Base-by-base conservation (phyloP, 352 stramenopile species). In the Globisporangium ultimum region DNA sequence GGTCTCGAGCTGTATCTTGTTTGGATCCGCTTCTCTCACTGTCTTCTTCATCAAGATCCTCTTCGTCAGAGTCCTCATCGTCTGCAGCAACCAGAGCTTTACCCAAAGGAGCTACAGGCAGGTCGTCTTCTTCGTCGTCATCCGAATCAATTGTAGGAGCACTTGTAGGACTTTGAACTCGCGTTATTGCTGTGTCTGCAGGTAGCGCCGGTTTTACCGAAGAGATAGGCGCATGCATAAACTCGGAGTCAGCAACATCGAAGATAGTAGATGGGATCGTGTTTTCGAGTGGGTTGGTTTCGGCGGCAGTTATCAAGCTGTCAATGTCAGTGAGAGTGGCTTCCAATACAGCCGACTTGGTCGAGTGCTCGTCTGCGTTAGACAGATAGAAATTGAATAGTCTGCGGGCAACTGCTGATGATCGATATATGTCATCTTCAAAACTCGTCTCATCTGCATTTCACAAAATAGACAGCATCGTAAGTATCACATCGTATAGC, bases 161-260 rank as follows among this genome's bases (percentile, higher is more conserved):
- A 3, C 17, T 11, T 5, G 11, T 18, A 18, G 40, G 46, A 34
- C 55, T 55, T 20, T 48, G 28, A 18, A 43, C 53, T 55, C 42
- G 52, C 42, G 18, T 43, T 43, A 24, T 22, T 15, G 42, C 5
- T 14, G n/a, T n/a, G n/a, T 67, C 28, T 4, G 22, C 14, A 8
- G 28, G 14, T 8, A n/a, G 7, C 12, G 45, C 20, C 7, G 48
- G 28, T 17, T n/a, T 38, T 4, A 53, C 43, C 17, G 54, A 54
- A 9, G 46, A 34, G 14, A 71, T 46, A 0, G 58, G 40, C 15
- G 28, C 66, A 51, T 88, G 76, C 53, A 81, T 85, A 14, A 71
- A 61, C 48, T 88, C 78, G 42, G 64, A 78, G 58, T 88, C 76
- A 0, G 72, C 76, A 18, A 76, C 66, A 60, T 87, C 78, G 60